These are phyloP conservation scores for Coemansia umbellata DNA, from an alignment of 192 early-diverging fungal species.

Conservation along the genomic window DNA sequence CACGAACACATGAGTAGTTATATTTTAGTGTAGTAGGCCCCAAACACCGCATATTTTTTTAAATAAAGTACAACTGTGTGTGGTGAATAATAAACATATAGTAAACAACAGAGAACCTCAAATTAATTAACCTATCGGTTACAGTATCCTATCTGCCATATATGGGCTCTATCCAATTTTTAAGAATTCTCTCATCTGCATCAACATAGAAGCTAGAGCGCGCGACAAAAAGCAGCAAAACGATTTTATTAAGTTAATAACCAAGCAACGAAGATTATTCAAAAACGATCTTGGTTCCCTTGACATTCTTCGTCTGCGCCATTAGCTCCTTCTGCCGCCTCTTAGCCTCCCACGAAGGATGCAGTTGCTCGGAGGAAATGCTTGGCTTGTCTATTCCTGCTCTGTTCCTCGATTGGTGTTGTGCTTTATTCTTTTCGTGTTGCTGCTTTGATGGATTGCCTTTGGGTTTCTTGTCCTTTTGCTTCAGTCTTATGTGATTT, in stretches of 20 bases:
- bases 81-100: too few relatives aligned
- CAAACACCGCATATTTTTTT: too few relatives aligned
- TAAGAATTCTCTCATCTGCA: background rate
- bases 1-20: too few relatives aligned
- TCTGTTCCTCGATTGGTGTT: too few relatives aligned
- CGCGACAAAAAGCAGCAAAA: background rate
- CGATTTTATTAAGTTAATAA: background rate
- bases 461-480: conserved; percentile 45
- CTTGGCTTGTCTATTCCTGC: conserved; percentile 14
- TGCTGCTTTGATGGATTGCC: background rate
- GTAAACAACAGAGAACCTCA: too few relatives aligned
- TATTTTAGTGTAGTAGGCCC: too few relatives aligned
- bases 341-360: conserved; percentile 51
- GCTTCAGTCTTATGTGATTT: conserved; percentile 53
- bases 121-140: too few relatives aligned
- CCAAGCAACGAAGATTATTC: background rate
- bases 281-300: conserved; percentile 53
- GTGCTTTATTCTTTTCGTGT: conserved; percentile 10
- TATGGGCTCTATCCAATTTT: too few relatives aligned
- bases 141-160: too few relatives aligned
- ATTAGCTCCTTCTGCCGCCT: conserved; percentile 37
- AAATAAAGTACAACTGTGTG: too few relatives aligned
- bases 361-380: conserved; percentile 4
- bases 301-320: conserved; percentile 47
- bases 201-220: background rate